Evolutionary conservation across 768 basidiomycete genomes (phyloP).

Genomic region (Phallus indusiatus): DNA sequence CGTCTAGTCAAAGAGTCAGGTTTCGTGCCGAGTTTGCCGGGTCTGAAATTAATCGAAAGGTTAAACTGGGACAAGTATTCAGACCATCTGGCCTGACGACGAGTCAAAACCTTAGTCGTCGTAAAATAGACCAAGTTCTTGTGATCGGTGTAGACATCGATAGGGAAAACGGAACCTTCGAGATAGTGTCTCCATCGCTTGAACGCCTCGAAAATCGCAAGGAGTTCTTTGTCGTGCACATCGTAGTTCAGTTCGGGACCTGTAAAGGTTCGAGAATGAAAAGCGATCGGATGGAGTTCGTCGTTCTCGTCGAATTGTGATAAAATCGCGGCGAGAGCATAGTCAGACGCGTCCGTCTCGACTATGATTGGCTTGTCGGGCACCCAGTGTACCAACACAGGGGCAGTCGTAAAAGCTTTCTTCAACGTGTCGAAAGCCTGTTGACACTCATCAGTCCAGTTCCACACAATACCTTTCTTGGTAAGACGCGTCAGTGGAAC

Average conservation of each 20-base stretch:
- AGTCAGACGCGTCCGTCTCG: slow-evolving; percentile 1
- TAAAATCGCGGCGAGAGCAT: background rate
- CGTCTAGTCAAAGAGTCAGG: slow-evolving; percentile 18
- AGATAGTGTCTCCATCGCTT: slow-evolving; percentile 22
- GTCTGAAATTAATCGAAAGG: slow-evolving; percentile 25
- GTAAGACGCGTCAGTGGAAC: slow-evolving; percentile 23
- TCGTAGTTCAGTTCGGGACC: background rate
- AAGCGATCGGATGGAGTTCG: background rate
- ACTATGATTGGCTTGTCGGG: background rate
- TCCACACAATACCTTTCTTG: slow-evolving; percentile 17
- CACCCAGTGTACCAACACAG: slow-evolving; percentile 10
- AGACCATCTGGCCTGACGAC: slow-evolving; percentile 24
- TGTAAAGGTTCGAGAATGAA: background rate
- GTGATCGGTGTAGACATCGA: background rate
- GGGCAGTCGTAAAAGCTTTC: slow-evolving; percentile 15
- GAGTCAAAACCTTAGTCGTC: slow-evolving; percentile 17
- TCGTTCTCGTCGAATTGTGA: background rate
- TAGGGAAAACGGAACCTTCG: slow-evolving; percentile 20
- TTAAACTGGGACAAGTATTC: slow-evolving; percentile 30
- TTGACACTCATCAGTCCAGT: slow-evolving; percentile 19
- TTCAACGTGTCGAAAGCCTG: slow-evolving; percentile 25
- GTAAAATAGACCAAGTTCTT: slow-evolving; percentile 15
- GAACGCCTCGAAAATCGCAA: slow-evolving; percentile 32
- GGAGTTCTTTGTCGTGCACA: slow-evolving; percentile 27
- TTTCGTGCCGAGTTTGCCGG: slow-evolving; percentile 10